phyloP scores from a whole-genome alignment of 2,329 filamentous ascomycete genomes.

The Aspergillus tamarii region DNA sequence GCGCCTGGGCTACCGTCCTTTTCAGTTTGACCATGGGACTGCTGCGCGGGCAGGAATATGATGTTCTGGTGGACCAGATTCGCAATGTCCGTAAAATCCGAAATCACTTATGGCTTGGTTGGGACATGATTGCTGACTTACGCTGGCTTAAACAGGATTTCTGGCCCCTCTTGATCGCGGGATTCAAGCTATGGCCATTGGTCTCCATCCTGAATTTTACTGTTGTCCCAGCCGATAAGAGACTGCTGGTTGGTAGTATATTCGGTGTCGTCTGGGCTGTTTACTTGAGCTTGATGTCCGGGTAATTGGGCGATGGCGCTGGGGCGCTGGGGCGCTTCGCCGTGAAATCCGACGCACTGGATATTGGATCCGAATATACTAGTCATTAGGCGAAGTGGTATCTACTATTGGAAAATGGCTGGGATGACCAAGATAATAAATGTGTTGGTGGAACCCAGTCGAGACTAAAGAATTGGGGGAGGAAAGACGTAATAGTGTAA shows the following conservation, averaged over 20 bases:
- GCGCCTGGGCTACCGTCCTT: conserved; percentile 58
- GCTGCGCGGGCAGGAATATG: conserved; percentile 43
- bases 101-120: not conserved
- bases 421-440: not conserved
- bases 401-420: not conserved
- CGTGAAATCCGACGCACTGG: not conserved
- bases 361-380: not conserved
- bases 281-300: conserved; percentile 40
- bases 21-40: conserved; percentile 60
- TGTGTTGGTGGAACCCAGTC: not conserved
- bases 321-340: not conserved
- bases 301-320: conserved; percentile 11
- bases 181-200: conserved; percentile 45
- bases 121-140: conserved; percentile 6
- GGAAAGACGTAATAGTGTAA: not conserved
- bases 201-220: conserved; percentile 45
- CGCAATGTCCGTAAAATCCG: conserved; percentile 30
- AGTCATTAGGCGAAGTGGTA: not conserved
- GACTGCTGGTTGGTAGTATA: conserved; percentile 39
- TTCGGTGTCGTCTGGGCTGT: conserved; percentile 45
- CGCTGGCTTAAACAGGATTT: conserved; percentile 33
- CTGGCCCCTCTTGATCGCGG: conserved; percentile 39
- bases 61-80: conserved; percentile 37
- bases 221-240: conserved; percentile 38
- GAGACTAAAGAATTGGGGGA: not conserved